Percentiles rank a stretch among this genome's conserved stretches.
phyloP scores from a whole-genome alignment of 139 green algal genomes.

The Zygnema circumcarinatum region DNA sequence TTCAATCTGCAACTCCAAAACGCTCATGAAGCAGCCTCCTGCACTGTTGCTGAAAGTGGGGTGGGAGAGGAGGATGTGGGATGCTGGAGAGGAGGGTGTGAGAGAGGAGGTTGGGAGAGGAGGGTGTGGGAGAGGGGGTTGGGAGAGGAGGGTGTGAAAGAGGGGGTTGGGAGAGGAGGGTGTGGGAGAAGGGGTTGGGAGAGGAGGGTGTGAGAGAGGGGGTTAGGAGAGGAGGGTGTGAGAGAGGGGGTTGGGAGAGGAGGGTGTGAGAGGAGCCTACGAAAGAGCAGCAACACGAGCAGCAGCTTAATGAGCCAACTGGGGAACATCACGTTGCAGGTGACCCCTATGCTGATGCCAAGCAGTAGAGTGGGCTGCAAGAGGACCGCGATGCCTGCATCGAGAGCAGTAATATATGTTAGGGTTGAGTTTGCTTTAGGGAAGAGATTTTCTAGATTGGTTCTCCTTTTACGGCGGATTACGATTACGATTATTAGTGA shows the following conservation, averaged over 20 bases:
- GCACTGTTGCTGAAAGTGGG: not conserved
- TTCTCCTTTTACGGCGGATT: conserved; percentile 4
- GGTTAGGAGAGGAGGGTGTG: not conserved
- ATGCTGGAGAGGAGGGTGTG: not conserved
- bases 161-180: not conserved
- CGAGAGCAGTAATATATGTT: no score
- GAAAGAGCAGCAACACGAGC: conserved; percentile 35
- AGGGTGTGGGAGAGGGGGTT: not conserved
- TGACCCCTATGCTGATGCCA: conserved; percentile 53
- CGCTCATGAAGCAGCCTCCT: not conserved
- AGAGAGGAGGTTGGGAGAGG: not conserved
- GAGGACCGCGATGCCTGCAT: conserved; percentile 36
- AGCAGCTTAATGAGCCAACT: conserved; percentile 46
- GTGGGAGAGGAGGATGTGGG: not conserved
- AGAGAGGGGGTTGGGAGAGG: not conserved
- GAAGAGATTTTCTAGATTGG: not conserved
- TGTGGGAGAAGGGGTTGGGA: not conserved
- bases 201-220: not conserved
- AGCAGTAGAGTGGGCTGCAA: conserved; percentile 49
- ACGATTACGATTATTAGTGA: conserved; percentile 8
- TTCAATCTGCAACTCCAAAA: not conserved
- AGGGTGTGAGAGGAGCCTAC: conserved; percentile 22
- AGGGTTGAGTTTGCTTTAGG: no score
- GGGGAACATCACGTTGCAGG: conserved; percentile 53
- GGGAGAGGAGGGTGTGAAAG: not conserved